Evolutionary conservation across 192 early-diverging fungal species (phyloP), one percentile per base, ranked within the genome.

Genomic region (Kappamyces sp.): DNA sequence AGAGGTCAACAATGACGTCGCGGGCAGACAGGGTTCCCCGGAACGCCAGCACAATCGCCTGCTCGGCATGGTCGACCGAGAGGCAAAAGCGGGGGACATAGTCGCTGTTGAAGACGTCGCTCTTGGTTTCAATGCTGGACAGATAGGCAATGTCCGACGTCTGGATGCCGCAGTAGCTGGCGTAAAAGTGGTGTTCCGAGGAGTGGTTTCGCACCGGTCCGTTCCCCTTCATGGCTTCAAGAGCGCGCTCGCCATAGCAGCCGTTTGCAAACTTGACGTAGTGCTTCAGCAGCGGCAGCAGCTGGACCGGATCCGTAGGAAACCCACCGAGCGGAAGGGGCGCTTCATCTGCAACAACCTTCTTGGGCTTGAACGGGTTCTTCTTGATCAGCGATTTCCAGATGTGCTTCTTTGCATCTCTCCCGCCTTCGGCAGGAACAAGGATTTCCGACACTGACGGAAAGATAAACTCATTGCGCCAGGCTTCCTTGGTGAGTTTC

Each of bases 1-100:
- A 84, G 57, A 96, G 77, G 69, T 96, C 93, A 10, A 90, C 86
- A 35, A 96, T 70, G n/a, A 93, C 66, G 60, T 96, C 93, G 0
- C 84, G 86, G 40, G 93, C 74, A 0, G 89, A 89, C 9, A 92
- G 73, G 0, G 93, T 96, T 10, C 93, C 93, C 1, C 93, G 84
- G 62, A 90, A 87, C 2, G 90, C 86, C 13, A 96, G 61, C 0
- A 96, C 86, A 1, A 96, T 74, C 7, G 87, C 68, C 49, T 84
- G 68, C 1, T 86, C 77, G 1, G 75, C 70, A 57, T 94, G 93
- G 64, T 96, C 93, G 7, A 90, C 81, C 34, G 86, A 83, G 41
- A 96, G 80, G 66, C 88, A 92, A 62, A 74, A 83, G 7, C 67
- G 70, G 10, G 77, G 77, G 31, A 68, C 63, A 66, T 79, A 79